A percentile compares a stretch with the other conserved stretches of the same genome.
These are phyloP conservation scores for Ophiosphaerella korrae DNA, from an alignment of 2,329 filamentous ascomycete genomes.

Conservation along the genomic window DNA sequence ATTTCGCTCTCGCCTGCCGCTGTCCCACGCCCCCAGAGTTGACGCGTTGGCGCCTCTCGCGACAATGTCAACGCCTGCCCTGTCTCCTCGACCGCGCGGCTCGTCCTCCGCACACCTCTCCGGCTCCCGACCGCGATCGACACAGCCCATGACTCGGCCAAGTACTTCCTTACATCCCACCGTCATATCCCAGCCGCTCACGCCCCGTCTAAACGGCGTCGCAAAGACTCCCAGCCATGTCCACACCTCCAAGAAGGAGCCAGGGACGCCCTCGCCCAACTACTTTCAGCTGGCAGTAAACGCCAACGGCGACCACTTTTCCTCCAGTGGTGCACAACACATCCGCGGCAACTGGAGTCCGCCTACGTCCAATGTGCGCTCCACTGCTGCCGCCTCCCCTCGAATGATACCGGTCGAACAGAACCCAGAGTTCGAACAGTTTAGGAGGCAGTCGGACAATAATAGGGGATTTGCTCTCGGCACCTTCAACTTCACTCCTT, in stretches of 20 bases:
- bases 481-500: constrained; percentile 49
- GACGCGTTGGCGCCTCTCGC: constrained; percentile 10
- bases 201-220: constrained; percentile 41
- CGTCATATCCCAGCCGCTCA: constrained; percentile 31
- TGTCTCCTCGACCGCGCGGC: constrained; percentile 40
- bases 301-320: constrained; percentile 63
- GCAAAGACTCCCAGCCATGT: constrained; percentile 39
- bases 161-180: constrained; percentile 32
- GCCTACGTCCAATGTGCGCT: constrained; percentile 71
- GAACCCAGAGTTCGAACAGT: constrained; percentile 82
- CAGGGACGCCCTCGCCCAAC: constrained; percentile 68
- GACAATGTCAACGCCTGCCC: constrained; percentile 43
- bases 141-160: constrained; percentile 35
- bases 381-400: constrained; percentile 70
- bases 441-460: constrained; percentile 70
- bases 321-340: constrained; percentile 63
- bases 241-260: constrained; percentile 30
- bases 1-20: constrained; percentile 8
- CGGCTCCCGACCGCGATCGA: constrained; percentile 32
- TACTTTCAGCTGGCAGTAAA: constrained; percentile 83
- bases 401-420: constrained; percentile 73
- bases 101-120: constrained; percentile 30
- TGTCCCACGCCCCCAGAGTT: constrained; percentile 18
- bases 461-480: constrained; percentile 55
- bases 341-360: constrained; percentile 77